Evolutionary conservation across 2,329 filamentous ascomycete species (phyloP).

Genomic region (Chaetothyriales sp.): DNA sequence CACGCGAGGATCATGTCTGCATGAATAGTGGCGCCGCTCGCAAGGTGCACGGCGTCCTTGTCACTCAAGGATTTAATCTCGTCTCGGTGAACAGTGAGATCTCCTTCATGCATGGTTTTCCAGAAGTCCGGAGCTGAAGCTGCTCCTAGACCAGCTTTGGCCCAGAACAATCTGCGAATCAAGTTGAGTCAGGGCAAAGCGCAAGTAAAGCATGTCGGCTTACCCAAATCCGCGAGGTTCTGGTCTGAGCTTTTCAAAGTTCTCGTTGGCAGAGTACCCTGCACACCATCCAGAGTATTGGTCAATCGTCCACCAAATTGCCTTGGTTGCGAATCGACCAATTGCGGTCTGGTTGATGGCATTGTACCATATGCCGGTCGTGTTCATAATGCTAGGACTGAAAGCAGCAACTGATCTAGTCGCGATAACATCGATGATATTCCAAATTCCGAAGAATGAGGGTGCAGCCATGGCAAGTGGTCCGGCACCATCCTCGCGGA

Average conservation of each 20-base stretch:
- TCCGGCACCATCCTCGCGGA: slow-evolving; percentile 22
- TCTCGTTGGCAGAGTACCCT: slow-evolving; percentile 17
- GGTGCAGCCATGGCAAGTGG: slow-evolving; percentile 22
- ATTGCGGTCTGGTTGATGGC: slow-evolving; percentile 17
- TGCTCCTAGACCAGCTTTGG: slow-evolving; percentile 21
- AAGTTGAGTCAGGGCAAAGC: background rate
- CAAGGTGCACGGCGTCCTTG: background rate
- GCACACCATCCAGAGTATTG: slow-evolving; percentile 4
- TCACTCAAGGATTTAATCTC: background rate
- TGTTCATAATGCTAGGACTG: slow-evolving; percentile 23
- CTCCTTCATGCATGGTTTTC: slow-evolving; percentile 21
- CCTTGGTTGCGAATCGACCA: background rate
- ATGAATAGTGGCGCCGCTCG: background rate
- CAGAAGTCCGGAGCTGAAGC: slow-evolving; percentile 25
- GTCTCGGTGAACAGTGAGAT: slow-evolving; percentile 16
- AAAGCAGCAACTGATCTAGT: slow-evolving; percentile 19
- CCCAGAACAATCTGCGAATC: slow-evolving; percentile 24
- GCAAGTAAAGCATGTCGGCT: background rate
- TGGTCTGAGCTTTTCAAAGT: slow-evolving; percentile 8
- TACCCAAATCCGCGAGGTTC: background rate
- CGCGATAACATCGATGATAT: slow-evolving; percentile 19
- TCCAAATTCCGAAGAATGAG: slow-evolving; percentile 17
- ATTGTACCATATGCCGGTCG: slow-evolving; percentile 16
- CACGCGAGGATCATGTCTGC: background rate
- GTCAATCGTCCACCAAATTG: background rate